Conservation (phyloP, 345 rosid genomes). For the Barbarea vulgaris region DNA sequence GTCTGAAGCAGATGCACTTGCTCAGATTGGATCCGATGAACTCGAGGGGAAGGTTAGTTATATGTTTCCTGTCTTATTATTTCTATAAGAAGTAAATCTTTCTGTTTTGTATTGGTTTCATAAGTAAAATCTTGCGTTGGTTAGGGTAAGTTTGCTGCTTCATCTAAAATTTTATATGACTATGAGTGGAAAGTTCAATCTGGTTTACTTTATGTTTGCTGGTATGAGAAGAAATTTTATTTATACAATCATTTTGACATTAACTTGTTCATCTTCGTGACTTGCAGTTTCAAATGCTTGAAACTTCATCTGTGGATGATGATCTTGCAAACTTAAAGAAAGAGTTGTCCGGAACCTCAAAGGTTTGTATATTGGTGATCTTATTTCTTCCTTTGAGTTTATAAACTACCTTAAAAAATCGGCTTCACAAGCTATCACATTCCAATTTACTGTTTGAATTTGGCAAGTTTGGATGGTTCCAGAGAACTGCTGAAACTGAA, state of each 20-base stretch:
- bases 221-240: not conserved
- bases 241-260: not conserved
- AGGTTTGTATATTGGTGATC: conserved; percentile 39
- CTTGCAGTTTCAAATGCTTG: conserved; percentile 53
- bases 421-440: not conserved
- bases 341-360: conserved; percentile 52
- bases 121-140: conserved; percentile 1
- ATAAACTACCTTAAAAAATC: not conserved
- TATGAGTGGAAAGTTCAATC: conserved; percentile 16
- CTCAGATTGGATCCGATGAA: conserved; percentile 54
- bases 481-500: not conserved
- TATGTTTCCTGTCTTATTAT: conserved; percentile 41
- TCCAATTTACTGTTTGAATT: not conserved
- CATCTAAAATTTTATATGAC: not conserved
- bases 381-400: not conserved
- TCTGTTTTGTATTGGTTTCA: not conserved
- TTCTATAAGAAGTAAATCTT: conserved; percentile 37
- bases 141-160: conserved; percentile 1
- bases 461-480: not conserved
- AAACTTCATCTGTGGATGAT: conserved; percentile 60
- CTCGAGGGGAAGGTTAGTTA: conserved; percentile 55
- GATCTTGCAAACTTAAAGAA: conserved; percentile 55
- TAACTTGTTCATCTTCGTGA: conserved; percentile 1
- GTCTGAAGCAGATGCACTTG: conserved; percentile 56
- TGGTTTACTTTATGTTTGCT: not conserved